Evolutionary conservation across 192 early-diverging fungal species (phyloP).

Genomic region (Dimargaris xerosporica): DNA sequence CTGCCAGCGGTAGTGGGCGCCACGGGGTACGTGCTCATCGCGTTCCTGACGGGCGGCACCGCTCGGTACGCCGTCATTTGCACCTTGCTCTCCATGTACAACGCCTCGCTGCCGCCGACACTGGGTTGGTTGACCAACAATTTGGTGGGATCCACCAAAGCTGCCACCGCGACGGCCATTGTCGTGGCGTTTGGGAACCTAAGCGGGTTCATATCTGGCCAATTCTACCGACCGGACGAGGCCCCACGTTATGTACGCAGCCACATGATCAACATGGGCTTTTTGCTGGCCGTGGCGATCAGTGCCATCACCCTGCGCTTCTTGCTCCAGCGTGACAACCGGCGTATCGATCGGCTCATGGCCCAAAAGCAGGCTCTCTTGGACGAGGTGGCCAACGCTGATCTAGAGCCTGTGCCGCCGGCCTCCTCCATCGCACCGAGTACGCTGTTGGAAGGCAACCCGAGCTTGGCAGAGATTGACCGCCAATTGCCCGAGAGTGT

Average conservation of each 20-base stretch:
- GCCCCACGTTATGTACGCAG: slow-evolving; percentile 37
- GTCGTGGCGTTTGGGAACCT: slow-evolving; percentile 53
- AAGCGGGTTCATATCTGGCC: slow-evolving; percentile 55
- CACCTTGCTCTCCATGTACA: slow-evolving; percentile 27
- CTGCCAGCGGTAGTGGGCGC: slow-evolving; percentile 3
- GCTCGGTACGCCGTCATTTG: slow-evolving; percentile 27
- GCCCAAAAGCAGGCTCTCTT: slow-evolving; percentile 9
- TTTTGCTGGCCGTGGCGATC: slow-evolving; percentile 32
- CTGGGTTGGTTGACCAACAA: slow-evolving; percentile 52
- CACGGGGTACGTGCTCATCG: background rate
- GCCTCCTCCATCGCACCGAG: too few relatives aligned
- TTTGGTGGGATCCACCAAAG: slow-evolving; percentile 53
- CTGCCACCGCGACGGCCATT: slow-evolving; percentile 47
- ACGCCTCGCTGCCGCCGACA: slow-evolving; percentile 40
- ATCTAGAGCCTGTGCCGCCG: slow-evolving; percentile 20
- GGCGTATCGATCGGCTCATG: slow-evolving; percentile 30
- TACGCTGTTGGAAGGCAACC: too few relatives aligned
- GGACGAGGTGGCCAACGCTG: slow-evolving; percentile 16
- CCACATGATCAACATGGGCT: slow-evolving; percentile 28
- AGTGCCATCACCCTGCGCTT: slow-evolving; percentile 31
- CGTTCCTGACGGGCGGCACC: background rate
- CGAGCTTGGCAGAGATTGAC: too few relatives aligned
- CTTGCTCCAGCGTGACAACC: slow-evolving; percentile 43
- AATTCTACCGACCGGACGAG: slow-evolving; percentile 50
- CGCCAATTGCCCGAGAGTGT: slow-evolving; percentile 18